Evolutionary conservation across 306 rosid species (phyloP).

Genomic region (Lotus japonicus): DNA sequence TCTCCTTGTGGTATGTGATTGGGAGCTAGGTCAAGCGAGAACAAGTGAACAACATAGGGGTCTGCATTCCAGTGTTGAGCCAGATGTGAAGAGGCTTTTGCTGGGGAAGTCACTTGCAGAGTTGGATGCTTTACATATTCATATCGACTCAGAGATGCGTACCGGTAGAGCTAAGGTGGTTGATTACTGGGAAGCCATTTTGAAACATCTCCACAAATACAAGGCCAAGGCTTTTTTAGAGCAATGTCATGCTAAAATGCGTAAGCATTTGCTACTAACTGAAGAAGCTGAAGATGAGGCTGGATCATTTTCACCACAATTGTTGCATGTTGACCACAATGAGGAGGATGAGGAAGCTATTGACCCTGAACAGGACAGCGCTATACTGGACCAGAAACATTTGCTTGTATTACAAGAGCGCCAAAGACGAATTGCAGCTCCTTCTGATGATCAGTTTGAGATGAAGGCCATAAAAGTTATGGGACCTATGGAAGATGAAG

Average conservation of each 20-base stretch:
- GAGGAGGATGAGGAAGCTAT: slow-evolving; percentile 83
- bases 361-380: slow-evolving; percentile 93
- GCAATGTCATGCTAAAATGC: slow-evolving; percentile 85
- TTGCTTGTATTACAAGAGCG: slow-evolving; percentile 72
- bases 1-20: slow-evolving; percentile 82
- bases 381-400: slow-evolving; percentile 72
- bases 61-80: slow-evolving; percentile 79
- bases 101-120: slow-evolving; percentile 66
- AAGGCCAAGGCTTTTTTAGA: slow-evolving; percentile 95
- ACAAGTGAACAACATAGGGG: slow-evolving; percentile 97
- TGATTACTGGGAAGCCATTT: slow-evolving; percentile 91
- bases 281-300: slow-evolving; percentile 52
- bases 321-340: slow-evolving; percentile 73
- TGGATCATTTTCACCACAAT: slow-evolving; percentile 82
- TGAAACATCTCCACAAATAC: slow-evolving; percentile 74
- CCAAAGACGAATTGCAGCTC: slow-evolving; percentile 46
- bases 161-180: slow-evolving; percentile 89
- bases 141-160: slow-evolving; percentile 85
- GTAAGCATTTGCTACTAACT: slow-evolving; percentile 63
- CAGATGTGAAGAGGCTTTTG: slow-evolving; percentile 69
- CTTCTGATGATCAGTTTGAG: no score
- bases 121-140: slow-evolving; percentile 58
- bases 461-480: no score
- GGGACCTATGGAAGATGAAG: no score
- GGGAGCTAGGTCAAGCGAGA: slow-evolving; percentile 93